Evolutionary conservation across 306 rosid species (phyloP), one percentile per base, ranked within the genome.

Genomic region (Dalbergia cultrata): DNA sequence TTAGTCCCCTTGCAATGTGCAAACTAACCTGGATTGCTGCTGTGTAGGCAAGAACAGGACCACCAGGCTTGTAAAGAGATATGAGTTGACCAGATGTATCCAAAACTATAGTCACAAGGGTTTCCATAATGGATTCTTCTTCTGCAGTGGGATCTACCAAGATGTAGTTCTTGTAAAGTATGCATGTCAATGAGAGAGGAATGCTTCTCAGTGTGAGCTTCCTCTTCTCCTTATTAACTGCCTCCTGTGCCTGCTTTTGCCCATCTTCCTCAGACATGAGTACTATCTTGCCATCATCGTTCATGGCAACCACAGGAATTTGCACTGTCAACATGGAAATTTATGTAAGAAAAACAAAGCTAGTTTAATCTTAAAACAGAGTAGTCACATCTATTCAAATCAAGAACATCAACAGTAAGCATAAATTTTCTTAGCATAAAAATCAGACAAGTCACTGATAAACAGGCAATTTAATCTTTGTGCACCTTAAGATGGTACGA

Each of bases 61-160:
- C 97, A 44, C 93, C 99, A 10, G 99, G 95, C 86, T 95, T 95
- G 91, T 91, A 89, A 78, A 91, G 93, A 66, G 97, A 92, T 80
- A 91, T 85, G 6, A 89, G 89, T 61, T 89, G 94, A 84, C 93
- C 86, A 18, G 93, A 84, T 50, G 97, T 87, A 84, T 89, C 94
- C 87, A 95, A 86, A 81, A 92, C 97, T 76, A 91, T 88, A 19
- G 97, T 89, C 64, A 91, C 90, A 59, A 85, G 83, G 80, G 97
- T 92, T 86, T 95, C 97, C 86, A 92, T 86, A 64, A 95, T 72
- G 8, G 94, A 91, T 72, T 95, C 99, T 87, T 95, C 99, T 89
- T 95, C 95, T 39, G 95, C 90, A 18, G 92, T 91, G 39, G 99
- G 97, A 71, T 92, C 97, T 17, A 94, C 95, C 86, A 92, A 81